Evolutionary conservation across 108 stramenopile species (phyloP).

Genomic region (Aurantiochytrium sp.): DNA sequence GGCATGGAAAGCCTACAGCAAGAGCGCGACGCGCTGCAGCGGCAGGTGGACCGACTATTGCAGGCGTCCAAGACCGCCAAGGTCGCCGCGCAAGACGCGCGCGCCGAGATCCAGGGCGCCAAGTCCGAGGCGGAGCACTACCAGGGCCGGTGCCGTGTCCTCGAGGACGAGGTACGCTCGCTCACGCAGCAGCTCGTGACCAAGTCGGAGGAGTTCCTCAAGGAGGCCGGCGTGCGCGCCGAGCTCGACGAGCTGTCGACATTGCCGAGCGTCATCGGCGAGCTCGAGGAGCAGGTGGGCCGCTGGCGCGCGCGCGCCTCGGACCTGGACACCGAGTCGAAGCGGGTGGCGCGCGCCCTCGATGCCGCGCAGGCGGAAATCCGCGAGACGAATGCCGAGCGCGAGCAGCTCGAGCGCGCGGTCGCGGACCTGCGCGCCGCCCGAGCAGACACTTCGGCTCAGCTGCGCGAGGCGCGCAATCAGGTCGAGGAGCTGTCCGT

Average conservation of each 20-base stretch:
- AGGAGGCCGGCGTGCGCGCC: slow-evolving; percentile 23
- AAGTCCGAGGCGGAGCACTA: not conserved
- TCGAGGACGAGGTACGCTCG: slow-evolving; percentile 15
- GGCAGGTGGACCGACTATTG: not conserved
- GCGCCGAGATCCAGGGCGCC: not conserved
- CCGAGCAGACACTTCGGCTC: not conserved
- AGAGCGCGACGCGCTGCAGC: not conserved
- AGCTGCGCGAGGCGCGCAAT: not conserved
- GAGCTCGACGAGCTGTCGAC: not conserved
- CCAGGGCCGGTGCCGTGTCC: not conserved
- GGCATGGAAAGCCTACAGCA: not conserved
- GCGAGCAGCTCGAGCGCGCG: not conserved
- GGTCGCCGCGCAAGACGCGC: not conserved
- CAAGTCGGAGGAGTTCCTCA: not conserved
- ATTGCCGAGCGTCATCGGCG: not conserved
- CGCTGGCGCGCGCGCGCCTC: not conserved
- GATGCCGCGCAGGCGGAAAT: not conserved
- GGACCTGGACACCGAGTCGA: not conserved
- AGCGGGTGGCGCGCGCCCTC: not conserved
- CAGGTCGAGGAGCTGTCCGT: not conserved
- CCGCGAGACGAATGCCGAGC: not conserved
- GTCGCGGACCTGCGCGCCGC: not conserved
- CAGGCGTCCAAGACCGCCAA: not conserved
- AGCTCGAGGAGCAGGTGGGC: not conserved
- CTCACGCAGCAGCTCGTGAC: not conserved